Base-by-base conservation (phyloP, 495 filamentous ascomycete genomes). In the Penicillium lagena region DNA sequence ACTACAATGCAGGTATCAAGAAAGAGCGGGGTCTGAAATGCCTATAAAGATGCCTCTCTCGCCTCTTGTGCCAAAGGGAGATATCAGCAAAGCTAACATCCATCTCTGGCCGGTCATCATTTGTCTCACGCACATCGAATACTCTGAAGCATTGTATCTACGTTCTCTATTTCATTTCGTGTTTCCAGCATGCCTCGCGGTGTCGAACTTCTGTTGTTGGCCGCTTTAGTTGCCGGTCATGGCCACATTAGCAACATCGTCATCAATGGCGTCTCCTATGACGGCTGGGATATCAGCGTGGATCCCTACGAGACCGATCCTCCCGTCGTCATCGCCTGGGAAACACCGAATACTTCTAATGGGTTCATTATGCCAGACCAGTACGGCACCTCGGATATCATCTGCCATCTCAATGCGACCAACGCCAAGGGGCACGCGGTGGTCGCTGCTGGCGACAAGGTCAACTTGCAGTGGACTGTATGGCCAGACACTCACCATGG, bases 401-500 rank as follows among this genome's bases (percentile, higher is more conserved):
- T 80, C 63, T 90, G 86, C 70, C 83, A 87, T 66, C 70, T 66
- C 33, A 61, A 66, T 13, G 77, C 73, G 17, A 70, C 66, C 12
- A 68, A 76, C 5, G 82, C 68, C 9, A 60, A 68, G 0, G 64
- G 77, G 17, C 64, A 71, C 51, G 79, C 76, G 3, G 56, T 70
- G 7, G 73, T 83, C 27, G 60, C 61, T 1, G 72, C 80, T 3
- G 80, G 81, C 29, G 66, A 67, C 29, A 62, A 53, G 17, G 63
- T 87, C 42, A 70, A 71, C 28, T 57, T 88, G 42, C 71, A 75
- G 44, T 87, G 83, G 83, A 77, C 73, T 41, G 55, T 64, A 1
- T 89, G 85, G 85, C 86, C 85, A 2, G 65, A 72, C 0, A 73
- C 70, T 8, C 85, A 86, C 50, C 73, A 80, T 46, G 84, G 87